phyloP scores from a whole-genome alignment of 1,139 yeast species.

The Taiozyma sp. region DNA sequence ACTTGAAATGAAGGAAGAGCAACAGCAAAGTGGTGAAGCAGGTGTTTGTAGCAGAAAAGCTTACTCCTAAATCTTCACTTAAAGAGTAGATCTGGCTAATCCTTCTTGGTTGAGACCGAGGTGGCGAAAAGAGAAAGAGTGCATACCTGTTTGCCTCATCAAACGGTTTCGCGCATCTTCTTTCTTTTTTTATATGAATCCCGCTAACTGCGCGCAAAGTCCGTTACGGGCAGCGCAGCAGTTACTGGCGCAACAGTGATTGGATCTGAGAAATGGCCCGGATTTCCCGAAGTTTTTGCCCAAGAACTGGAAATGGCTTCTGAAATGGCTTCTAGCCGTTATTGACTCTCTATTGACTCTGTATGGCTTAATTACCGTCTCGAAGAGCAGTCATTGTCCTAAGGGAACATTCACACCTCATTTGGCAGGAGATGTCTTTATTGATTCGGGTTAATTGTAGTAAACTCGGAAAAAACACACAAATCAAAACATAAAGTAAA shows the following conservation, averaged over 20 bases:
- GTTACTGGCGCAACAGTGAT: not conserved
- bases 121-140: not conserved
- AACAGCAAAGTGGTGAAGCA: not conserved
- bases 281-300: no score
- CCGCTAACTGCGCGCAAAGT: not conserved
- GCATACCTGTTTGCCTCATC: not conserved
- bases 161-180: not conserved
- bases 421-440: not conserved
- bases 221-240: not conserved
- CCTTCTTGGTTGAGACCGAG: not conserved
- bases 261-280: not conserved
- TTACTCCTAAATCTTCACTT: not conserved
- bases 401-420: no score
- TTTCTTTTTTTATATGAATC: not conserved
- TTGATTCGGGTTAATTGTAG: not conserved
- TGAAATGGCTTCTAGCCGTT: no score
- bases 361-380: no score
- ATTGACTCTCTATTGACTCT: no score
- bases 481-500: not conserved
- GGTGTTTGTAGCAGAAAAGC: slow-evolving; percentile 2
- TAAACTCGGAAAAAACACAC: not conserved
- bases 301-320: no score
- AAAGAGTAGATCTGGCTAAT: not conserved
- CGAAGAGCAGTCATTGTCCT: no score
- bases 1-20: not conserved